Conservation (phyloP, 169 alveolate species). For the Eimeria mitis region DNA sequence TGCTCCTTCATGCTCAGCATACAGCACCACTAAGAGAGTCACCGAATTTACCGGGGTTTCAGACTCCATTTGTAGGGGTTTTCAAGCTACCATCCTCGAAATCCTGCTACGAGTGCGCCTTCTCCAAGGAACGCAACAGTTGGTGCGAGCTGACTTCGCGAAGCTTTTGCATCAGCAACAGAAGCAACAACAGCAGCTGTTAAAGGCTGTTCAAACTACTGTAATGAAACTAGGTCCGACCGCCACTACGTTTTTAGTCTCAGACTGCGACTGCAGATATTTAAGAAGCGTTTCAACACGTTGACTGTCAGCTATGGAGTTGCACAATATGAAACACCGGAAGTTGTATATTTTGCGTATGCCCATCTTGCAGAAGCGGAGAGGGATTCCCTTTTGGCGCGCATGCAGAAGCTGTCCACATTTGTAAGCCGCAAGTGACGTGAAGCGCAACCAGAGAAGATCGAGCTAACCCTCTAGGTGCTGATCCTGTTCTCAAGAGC, state of each 20-base stretch:
- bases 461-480: neutral
- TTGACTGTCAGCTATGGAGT: neutral
- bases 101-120: constrained; percentile 36
- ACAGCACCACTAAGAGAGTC: neutral
- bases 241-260: neutral
- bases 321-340: neutral
- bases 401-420: constrained; percentile 44
- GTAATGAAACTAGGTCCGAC: constrained; percentile 30
- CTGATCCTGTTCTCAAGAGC: neutral
- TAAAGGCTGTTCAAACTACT: constrained; percentile 21
- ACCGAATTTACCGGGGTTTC: neutral
- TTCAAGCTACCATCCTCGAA: neutral
- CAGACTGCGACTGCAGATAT: neutral
- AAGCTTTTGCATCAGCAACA: constrained; percentile 34
- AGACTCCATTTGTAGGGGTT: neutral
- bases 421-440: constrained; percentile 15
- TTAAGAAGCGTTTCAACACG: neutral
- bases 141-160: constrained; percentile 48
- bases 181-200: constrained; percentile 31
- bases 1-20: neutral
- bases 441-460: neutral
- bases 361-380: constrained; percentile 38
- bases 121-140: constrained; percentile 34
- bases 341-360: neutral
- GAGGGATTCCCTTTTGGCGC: constrained; percentile 31